These are phyloP conservation scores for Xylaria sp. DNA, from an alignment of 2,329 filamentous ascomycete species.

Conservation along the genomic window DNA sequence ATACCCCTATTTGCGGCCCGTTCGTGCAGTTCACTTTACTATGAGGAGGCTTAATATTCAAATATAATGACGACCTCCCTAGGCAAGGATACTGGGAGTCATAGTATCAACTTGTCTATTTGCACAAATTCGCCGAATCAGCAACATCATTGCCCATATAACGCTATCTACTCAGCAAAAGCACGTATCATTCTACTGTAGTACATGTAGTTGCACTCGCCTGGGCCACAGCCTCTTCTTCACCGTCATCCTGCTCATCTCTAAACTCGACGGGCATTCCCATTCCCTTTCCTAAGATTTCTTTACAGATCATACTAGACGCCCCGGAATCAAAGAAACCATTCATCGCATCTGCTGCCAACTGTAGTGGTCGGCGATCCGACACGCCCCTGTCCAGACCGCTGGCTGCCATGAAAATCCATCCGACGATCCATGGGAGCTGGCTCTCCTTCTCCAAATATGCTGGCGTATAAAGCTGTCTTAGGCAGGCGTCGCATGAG, in stretches of 20 bases:
- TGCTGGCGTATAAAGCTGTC: slow-evolving; percentile 47
- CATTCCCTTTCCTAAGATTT: slow-evolving; percentile 7
- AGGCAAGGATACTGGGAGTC: no score
- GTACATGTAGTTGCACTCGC: neutral
- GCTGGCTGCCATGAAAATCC: slow-evolving; percentile 51
- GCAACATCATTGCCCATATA: no score
- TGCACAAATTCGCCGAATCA: no score
- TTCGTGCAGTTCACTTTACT: no score
- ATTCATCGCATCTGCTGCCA: slow-evolving; percentile 23
- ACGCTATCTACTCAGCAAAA: no score
- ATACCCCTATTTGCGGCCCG: no score
- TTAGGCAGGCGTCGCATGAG: slow-evolving; percentile 47
- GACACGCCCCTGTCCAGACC: neutral
- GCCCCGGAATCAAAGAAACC: slow-evolving; percentile 7
- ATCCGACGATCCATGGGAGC: slow-evolving; percentile 55
- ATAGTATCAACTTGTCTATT: no score
- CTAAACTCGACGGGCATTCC: slow-evolving; percentile 14
- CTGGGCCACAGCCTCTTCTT: neutral
- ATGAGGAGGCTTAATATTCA: no score
- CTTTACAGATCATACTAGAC: neutral
- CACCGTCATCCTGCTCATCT: neutral
- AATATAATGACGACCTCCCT: no score
- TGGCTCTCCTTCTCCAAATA: slow-evolving; percentile 54
- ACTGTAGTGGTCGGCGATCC: slow-evolving; percentile 20
- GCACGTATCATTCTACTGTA: no score